A percentile compares a stretch with the other conserved stretches of the same genome.
These are phyloP conservation scores for Madurella mycetomatis DNA, from an alignment of 2,329 filamentous ascomycete genomes.

Conservation along the genomic window DNA sequence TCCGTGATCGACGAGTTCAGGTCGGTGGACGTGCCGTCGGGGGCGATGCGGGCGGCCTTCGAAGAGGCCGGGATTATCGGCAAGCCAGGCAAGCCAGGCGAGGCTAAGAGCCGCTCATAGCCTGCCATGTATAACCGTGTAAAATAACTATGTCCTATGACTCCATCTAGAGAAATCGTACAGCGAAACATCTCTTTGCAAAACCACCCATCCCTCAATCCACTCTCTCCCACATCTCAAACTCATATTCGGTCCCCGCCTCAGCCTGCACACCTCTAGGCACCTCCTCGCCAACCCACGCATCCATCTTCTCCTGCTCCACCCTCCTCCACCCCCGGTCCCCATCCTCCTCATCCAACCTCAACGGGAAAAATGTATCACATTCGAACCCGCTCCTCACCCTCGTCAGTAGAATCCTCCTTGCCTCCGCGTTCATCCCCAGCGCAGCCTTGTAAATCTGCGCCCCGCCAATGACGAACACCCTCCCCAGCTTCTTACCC, in stretches of 20 bases:
- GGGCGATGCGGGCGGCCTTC: slow-evolving; percentile 26
- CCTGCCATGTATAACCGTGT: neutral
- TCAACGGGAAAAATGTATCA: slow-evolving; percentile 69
- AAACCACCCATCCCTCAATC: slow-evolving; percentile 9
- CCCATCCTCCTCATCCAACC: slow-evolving; percentile 40
- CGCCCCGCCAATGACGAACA: slow-evolving; percentile 87
- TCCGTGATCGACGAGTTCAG: slow-evolving; percentile 35
- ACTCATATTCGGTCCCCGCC: slow-evolving; percentile 61
- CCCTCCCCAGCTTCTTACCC: slow-evolving; percentile 42
- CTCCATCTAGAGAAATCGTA: neutral
- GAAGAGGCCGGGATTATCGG: slow-evolving; percentile 17
- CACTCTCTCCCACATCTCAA: slow-evolving; percentile 67
- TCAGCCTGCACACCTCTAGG: slow-evolving; percentile 56
- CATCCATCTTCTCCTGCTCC: slow-evolving; percentile 49
- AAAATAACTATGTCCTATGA: neutral
- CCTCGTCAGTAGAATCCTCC: slow-evolving; percentile 64
- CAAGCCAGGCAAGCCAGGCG: neutral
- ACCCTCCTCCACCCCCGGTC: slow-evolving; percentile 50
- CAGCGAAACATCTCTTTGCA: neutral
- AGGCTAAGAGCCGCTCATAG: neutral
- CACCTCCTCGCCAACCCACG: slow-evolving; percentile 63
- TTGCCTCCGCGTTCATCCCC: slow-evolving; percentile 46
- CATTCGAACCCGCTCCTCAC: slow-evolving; percentile 68
- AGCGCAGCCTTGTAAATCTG: slow-evolving; percentile 78
- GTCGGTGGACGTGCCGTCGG: slow-evolving; percentile 38